Base-by-base conservation (phyloP, 306 rosid genomes). In the Lotus japonicus region DNA sequence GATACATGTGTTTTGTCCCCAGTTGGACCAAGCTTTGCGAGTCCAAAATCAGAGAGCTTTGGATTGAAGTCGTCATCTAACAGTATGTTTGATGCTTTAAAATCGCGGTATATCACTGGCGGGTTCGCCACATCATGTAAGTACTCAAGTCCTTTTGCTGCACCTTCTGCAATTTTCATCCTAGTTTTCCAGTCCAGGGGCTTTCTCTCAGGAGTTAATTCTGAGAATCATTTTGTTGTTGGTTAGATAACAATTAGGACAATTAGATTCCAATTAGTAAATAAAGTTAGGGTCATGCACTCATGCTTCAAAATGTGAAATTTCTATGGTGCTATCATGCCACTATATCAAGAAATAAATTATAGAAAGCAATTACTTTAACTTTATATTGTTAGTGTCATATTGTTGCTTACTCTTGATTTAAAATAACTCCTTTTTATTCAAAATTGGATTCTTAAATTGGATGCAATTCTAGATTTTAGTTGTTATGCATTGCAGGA, bases 11-110 rank as follows among this genome's bases (percentile, higher is more conserved):
- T 49, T 60, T 63, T 81, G 31, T 84, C 96, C 2, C 91, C 95
- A 0, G 77, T 87, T 17, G 95, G 96, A 66, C 98, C 98, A 39
- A 89, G 66, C 82, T 87, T 92, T 54, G 98, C 98, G 9, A 92
- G 89, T 11, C 98, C 98, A 48, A 92, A 92, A 76, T 92, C 98
- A 1, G 98, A 92, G 11, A 92, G 92, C 45, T 89, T 92, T 23
- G 96, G 88, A 70, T 81, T 84, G 76, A 84, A 87, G 33, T 84
- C 56, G 43, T 87, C 82, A 11, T 92, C 98, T 68, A 92, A 46
- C 2, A 92, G 71, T 18, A 92, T 89, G 71, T 92, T 92, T 26
- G 96, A 84, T 11, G 98, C 87, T 55, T 92, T 92, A 73, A 92
- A 92, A 82, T 92, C 98, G 0, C 96, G 95, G 41, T 89, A 92